These are phyloP conservation scores for Pythium dissimile DNA, from an alignment of 352 stramenopile genomes.

Conservation along the genomic window DNA sequence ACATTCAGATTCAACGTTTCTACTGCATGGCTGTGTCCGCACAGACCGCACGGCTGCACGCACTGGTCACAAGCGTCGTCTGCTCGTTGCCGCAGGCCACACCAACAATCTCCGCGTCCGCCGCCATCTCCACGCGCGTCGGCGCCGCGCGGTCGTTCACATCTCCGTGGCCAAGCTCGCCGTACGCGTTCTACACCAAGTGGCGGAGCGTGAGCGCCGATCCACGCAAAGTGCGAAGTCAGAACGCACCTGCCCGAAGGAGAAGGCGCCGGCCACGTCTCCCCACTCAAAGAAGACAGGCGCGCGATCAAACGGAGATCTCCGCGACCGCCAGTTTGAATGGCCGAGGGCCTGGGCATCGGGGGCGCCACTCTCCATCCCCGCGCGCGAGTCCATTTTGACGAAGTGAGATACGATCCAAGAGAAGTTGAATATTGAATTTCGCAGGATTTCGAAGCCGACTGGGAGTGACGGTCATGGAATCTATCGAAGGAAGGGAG, in stretches of 20 bases:
- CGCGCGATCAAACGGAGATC: too few relatives aligned
- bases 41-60: constrained; percentile 3
- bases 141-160: constrained; percentile 58
- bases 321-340: too few relatives aligned
- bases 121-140: constrained; percentile 36
- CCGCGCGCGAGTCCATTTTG: not conserved
- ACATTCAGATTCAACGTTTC: too few relatives aligned
- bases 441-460: not conserved
- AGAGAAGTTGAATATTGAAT: too few relatives aligned
- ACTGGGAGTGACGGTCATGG: constrained; percentile 8
- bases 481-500: too few relatives aligned
- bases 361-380: not conserved
- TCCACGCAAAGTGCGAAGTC: not conserved
- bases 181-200: constrained; percentile 85
- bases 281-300: constrained; percentile 19
- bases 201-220: not conserved
- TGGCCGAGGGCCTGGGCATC: not conserved
- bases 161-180: constrained; percentile 89
- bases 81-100: constrained; percentile 91
- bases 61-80: constrained; percentile 79
- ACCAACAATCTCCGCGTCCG: constrained; percentile 56
- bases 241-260: constrained; percentile 18
- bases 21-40: too few relatives aligned
- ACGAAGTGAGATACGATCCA: not conserved
- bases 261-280: constrained; percentile 4